Conservation (phyloP, 2,329 filamentous ascomycete genomes). For the Dryadomyces sulphureus region DNA sequence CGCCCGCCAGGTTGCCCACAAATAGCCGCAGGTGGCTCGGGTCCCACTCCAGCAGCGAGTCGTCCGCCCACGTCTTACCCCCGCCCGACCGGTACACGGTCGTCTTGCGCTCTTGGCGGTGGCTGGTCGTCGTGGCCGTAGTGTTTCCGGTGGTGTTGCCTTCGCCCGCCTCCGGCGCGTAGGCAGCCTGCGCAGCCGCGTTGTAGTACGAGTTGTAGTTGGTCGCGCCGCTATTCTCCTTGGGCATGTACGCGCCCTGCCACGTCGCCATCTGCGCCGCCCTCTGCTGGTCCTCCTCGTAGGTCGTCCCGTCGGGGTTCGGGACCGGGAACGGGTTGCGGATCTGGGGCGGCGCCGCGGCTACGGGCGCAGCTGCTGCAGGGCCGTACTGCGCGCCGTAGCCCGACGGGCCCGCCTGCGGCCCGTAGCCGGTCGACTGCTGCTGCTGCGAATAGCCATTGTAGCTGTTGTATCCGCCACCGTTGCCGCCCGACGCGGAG, state of each 20-base stretch:
- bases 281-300: constrained; percentile 56
- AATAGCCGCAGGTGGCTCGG: constrained; percentile 88
- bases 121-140: constrained; percentile 20
- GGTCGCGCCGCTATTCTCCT: constrained; percentile 23
- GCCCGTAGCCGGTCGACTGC: constrained; percentile 7
- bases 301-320: constrained; percentile 17
- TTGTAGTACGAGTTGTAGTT: constrained; percentile 6
- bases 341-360: constrained; percentile 48
- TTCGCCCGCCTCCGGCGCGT: constrained; percentile 12
- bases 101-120: constrained; percentile 49
- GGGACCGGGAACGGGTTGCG: constrained; percentile 68
- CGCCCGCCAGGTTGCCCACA: constrained; percentile 89
- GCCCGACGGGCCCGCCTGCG: constrained; percentile 14
- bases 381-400: background rate
- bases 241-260: constrained; percentile 74
- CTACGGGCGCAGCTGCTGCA: constrained; percentile 20
- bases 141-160: constrained; percentile 7
- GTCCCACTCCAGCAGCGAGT: constrained; percentile 86
- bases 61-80: constrained; percentile 84
- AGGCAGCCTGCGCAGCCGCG: constrained; percentile 15
- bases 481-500: constrained; percentile 19
- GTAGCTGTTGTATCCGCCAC: constrained; percentile 1
- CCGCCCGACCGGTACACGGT: constrained; percentile 82
- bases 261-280: constrained; percentile 88
- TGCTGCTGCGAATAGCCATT: constrained; percentile 11